Evolutionary conservation across 1,284 basidiomycete species (phyloP).

Genomic region (Microbotryum intermedium): DNA sequence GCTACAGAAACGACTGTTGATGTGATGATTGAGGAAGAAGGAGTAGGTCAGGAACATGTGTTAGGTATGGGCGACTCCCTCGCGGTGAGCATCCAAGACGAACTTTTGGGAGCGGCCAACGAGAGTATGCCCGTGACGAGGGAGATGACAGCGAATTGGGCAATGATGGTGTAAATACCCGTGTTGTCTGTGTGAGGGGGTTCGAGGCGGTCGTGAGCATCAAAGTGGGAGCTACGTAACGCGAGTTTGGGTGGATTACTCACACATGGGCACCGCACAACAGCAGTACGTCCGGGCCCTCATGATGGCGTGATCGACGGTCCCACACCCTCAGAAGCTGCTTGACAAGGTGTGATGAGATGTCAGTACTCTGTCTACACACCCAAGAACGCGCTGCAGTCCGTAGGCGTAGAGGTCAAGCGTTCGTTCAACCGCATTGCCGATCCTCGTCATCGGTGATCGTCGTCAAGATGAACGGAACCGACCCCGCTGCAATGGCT

Average conservation of each 20-base stretch:
- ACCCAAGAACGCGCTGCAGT: too few relatives aligned
- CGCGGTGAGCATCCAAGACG: slow-evolving; percentile 37
- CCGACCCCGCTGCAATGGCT: too few relatives aligned
- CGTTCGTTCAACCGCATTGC: too few relatives aligned
- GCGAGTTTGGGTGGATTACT: not conserved
- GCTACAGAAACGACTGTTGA: slow-evolving; percentile 69
- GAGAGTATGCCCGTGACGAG: slow-evolving; percentile 66
- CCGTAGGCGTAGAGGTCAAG: too few relatives aligned
- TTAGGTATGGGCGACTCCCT: not conserved
- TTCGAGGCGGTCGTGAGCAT: not conserved
- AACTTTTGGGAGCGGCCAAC: slow-evolving; percentile 67
- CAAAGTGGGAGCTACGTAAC: not conserved
- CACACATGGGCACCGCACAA: slow-evolving; percentile 29
- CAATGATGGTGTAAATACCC: slow-evolving; percentile 70
- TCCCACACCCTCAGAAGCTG: too few relatives aligned
- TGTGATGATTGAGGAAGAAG: not conserved
- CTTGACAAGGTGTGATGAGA: too few relatives aligned
- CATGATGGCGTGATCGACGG: too few relatives aligned
- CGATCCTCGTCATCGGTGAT: too few relatives aligned
- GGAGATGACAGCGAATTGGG: slow-evolving; percentile 62
- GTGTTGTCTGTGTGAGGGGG: slow-evolving; percentile 48
- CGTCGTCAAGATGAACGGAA: too few relatives aligned
- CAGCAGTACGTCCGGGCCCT: slow-evolving; percentile 26
- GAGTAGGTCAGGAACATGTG: not conserved
- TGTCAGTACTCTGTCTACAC: too few relatives aligned